Conservation (phyloP, 2,329 filamentous ascomycete species). For the Diaporthe sp. region DNA sequence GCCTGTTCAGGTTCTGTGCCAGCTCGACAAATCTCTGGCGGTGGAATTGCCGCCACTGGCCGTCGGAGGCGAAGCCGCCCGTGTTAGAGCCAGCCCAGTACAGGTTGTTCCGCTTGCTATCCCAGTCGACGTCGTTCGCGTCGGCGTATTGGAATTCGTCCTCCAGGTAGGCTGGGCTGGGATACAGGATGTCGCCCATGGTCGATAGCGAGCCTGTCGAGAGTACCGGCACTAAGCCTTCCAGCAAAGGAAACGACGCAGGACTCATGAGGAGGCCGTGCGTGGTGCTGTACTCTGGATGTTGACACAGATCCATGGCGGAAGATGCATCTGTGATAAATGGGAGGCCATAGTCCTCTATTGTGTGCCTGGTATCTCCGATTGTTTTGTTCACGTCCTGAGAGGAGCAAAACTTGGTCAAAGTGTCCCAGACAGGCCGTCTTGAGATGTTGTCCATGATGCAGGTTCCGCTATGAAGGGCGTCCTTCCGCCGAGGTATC, state of each 20-base stretch:
- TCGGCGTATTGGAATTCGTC: slow-evolving; percentile 35
- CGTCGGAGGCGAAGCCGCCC: slow-evolving; percentile 28
- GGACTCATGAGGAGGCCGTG: slow-evolving; percentile 63
- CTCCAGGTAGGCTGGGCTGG: slow-evolving; percentile 36
- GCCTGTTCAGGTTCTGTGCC: slow-evolving; percentile 8
- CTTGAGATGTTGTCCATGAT: slow-evolving; percentile 43
- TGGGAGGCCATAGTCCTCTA: slow-evolving; percentile 48
- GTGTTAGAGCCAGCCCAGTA: slow-evolving; percentile 41
- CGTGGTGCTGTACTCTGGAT: slow-evolving; percentile 57
- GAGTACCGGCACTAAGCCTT: slow-evolving; percentile 16
- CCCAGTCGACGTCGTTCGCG: slow-evolving; percentile 31
- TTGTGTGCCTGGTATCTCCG: neutral
- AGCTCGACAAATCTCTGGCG: slow-evolving; percentile 40
- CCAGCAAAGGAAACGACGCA: slow-evolving; percentile 50
- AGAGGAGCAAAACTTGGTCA: neutral
- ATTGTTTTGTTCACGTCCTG: neutral
- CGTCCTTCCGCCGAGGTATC: neutral
- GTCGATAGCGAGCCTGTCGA: slow-evolving; percentile 34
- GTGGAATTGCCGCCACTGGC: slow-evolving; percentile 33
- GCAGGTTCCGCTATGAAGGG: neutral
- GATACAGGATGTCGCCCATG: slow-evolving; percentile 40
- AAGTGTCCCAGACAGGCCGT: slow-evolving; percentile 50
- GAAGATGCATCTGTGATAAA: slow-evolving; percentile 52
- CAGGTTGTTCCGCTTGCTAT: slow-evolving; percentile 32
- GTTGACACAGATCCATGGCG: slow-evolving; percentile 57